Percentiles rank a stretch among this genome's conserved stretches.
These are phyloP conservation scores for Dendrocalamus latiflorus DNA, from an alignment of 202 grass and related monocot species.

Conservation along the genomic window DNA sequence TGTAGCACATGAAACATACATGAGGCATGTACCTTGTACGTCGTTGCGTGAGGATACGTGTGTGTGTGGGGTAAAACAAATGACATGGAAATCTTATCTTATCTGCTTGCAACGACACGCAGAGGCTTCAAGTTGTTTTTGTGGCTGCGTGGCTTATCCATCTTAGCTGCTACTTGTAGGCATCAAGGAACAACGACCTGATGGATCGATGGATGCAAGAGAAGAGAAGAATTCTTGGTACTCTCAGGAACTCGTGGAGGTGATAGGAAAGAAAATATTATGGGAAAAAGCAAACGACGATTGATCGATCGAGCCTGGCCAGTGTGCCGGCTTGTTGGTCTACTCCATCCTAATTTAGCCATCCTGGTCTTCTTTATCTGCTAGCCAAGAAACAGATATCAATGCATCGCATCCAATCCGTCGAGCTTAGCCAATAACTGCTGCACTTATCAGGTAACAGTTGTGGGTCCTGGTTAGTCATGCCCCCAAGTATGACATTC, in stretches of 20 bases:
- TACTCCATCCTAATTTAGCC: not conserved
- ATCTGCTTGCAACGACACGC: conserved; percentile 2
- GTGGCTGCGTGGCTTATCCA: conserved; percentile 25
- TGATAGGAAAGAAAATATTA: conserved; percentile 29
- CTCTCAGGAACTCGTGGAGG: not conserved
- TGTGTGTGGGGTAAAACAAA: conserved; percentile 16
- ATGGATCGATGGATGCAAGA: not conserved
- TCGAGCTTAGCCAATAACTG: conserved; percentile 42
- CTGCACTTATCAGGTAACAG: conserved; percentile 33
- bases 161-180: not conserved
- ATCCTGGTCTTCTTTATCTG: not conserved
- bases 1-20: not conserved
- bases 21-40: too few species aligned
- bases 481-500: conserved; percentile 8
- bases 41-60: not conserved
- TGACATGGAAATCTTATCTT: conserved; percentile 25
- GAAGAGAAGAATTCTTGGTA: conserved; percentile 8
- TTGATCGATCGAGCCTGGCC: not conserved
- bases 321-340: not conserved
- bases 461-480: conserved; percentile 29
- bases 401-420: not conserved
- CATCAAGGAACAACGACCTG: not conserved
- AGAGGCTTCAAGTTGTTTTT: conserved; percentile 26
- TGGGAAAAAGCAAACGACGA: conserved; percentile 20
- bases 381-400: not conserved